These are phyloP conservation scores for Boletus fagicola DNA, from an alignment of 768 basidiomycete genomes.

Conservation along the genomic window DNA sequence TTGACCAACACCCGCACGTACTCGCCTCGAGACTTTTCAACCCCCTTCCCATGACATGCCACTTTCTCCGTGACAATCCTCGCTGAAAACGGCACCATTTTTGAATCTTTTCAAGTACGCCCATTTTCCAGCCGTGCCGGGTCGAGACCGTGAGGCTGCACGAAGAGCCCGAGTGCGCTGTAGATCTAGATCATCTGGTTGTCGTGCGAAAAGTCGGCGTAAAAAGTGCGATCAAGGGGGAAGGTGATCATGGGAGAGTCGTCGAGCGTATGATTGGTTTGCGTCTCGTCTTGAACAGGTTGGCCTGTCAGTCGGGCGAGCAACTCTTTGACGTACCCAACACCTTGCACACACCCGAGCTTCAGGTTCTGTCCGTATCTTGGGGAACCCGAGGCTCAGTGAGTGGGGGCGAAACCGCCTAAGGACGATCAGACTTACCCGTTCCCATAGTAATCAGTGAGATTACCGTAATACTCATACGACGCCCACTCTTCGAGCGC, in stretches of 20 bases:
- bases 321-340: slow-evolving; percentile 86
- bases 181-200: slow-evolving; percentile 78
- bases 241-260: slow-evolving; percentile 56
- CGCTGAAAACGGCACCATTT: slow-evolving; percentile 69
- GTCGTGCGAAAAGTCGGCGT: slow-evolving; percentile 84
- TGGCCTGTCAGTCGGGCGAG: slow-evolving; percentile 67
- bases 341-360: slow-evolving; percentile 72
- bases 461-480: slow-evolving; percentile 66
- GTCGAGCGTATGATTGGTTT: slow-evolving; percentile 75
- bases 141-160: slow-evolving; percentile 34
- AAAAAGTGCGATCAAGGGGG: slow-evolving; percentile 62
- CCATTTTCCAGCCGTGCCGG: slow-evolving; percentile 8
- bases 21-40: slow-evolving; percentile 27
- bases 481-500: slow-evolving; percentile 52
- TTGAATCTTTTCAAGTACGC: slow-evolving; percentile 51
- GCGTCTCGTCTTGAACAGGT: slow-evolving; percentile 66
- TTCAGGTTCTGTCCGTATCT: slow-evolving; percentile 63
- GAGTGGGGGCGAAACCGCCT: no score
- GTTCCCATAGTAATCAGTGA: slow-evolving; percentile 72
- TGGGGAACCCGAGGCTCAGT: background rate
- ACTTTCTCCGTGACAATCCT: slow-evolving; percentile 72
- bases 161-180: slow-evolving; percentile 50
- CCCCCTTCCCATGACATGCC: slow-evolving; percentile 35
- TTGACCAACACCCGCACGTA: slow-evolving; percentile 74
- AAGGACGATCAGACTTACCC: slow-evolving; percentile 41